phyloP scores from a whole-genome alignment of 768 basidiomycete species.

The Auriscalpium orientale region DNA sequence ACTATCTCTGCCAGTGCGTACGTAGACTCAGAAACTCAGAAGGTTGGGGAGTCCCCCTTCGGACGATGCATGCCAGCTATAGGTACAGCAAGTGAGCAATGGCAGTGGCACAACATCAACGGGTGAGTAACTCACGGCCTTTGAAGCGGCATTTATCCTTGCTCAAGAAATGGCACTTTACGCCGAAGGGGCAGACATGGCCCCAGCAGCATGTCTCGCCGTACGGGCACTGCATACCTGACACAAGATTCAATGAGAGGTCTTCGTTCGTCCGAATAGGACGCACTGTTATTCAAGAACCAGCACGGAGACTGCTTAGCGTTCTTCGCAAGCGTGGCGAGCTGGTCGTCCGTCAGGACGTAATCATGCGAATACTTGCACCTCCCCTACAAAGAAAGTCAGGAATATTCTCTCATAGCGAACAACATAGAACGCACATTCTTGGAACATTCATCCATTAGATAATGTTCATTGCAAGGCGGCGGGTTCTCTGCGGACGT shows the following conservation, averaged over 20 bases:
- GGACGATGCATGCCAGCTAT: conserved; percentile 36
- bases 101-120: neutral
- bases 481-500: conserved; percentile 60
- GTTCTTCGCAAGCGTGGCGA: conserved; percentile 60
- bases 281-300: conserved; percentile 68
- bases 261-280: neutral
- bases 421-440: conserved; percentile 28
- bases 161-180: conserved; percentile 47
- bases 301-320: conserved; percentile 86
- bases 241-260: neutral
- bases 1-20: no score
- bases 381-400: conserved; percentile 21
- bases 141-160: conserved; percentile 89
- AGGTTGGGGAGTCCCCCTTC: conserved; percentile 1
- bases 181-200: conserved; percentile 71
- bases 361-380: conserved; percentile 88
- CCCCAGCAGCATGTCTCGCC: conserved; percentile 78
- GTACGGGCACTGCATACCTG: conserved; percentile 69
- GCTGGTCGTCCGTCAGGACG: conserved; percentile 59
- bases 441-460: conserved; percentile 73
- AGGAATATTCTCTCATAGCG: neutral
- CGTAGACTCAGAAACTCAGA: neutral
- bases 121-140: conserved; percentile 38
- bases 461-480: conserved; percentile 79
- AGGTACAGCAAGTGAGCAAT: neutral